These are phyloP conservation scores for Coelastrella sp. DNA, from an alignment of 139 green algal species.

Conservation along the genomic window DNA sequence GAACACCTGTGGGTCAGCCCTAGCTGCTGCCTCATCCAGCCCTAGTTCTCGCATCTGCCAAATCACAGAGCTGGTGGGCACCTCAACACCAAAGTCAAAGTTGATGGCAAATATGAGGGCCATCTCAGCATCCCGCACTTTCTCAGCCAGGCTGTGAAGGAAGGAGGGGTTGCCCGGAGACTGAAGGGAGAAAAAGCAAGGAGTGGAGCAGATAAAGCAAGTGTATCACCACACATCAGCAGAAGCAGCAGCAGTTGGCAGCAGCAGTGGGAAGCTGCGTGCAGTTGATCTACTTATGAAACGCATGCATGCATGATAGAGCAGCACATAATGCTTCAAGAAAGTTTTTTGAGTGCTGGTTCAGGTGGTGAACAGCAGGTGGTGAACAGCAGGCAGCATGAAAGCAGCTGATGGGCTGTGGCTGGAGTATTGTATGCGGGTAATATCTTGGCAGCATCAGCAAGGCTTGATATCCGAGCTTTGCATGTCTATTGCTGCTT, in stretches of 20 bases:
- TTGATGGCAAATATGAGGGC: not conserved
- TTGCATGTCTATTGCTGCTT: too few relatives aligned
- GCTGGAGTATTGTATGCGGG: too few relatives aligned
- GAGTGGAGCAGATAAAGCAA: not conserved
- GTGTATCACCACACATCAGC: not conserved
- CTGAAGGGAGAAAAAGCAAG: not conserved
- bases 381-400: too few relatives aligned
- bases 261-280: too few relatives aligned
- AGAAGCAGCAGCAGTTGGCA: not conserved
- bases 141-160: not conserved
- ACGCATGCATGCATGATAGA: too few relatives aligned
- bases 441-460: too few relatives aligned
- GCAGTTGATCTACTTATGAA: too few relatives aligned
- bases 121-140: constrained; percentile 25
- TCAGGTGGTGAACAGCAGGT: too few relatives aligned
- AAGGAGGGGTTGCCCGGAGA: constrained; percentile 20
- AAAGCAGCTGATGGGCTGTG: too few relatives aligned
- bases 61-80: not conserved
- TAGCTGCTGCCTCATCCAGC: not conserved
- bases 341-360: too few relatives aligned
- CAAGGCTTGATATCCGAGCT: too few relatives aligned
- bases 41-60: not conserved
- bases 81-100: constrained; percentile 35
- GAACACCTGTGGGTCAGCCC: not conserved
- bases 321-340: too few relatives aligned